A percentile compares a stretch with the other conserved stretches of the same genome.
Conservation (phyloP, 208 protist species). For the Phytomonas sp. region DNA sequence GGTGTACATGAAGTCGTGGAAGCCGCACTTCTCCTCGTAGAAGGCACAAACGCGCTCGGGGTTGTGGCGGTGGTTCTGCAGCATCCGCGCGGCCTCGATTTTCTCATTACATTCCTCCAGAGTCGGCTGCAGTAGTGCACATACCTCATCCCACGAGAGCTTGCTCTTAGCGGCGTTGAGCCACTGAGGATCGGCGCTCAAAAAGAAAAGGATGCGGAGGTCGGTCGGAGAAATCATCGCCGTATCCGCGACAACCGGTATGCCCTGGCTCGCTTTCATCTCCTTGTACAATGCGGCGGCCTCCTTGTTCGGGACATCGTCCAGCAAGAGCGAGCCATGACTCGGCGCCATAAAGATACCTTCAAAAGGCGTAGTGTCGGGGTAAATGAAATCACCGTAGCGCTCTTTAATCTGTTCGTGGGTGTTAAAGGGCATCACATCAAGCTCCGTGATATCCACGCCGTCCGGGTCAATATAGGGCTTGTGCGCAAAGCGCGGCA, state of each 20-base stretch:
- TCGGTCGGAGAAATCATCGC: constrained; percentile 48
- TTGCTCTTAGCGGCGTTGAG: constrained; percentile 21
- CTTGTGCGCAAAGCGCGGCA: constrained; percentile 84
- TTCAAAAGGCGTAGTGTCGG: constrained; percentile 48
- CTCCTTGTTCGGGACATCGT: constrained; percentile 47
- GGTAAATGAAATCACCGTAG: constrained; percentile 80
- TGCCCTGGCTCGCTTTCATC: constrained; percentile 37
- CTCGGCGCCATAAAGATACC: constrained; percentile 52
- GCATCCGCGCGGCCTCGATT: constrained; percentile 69
- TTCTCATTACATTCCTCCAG: constrained; percentile 55
- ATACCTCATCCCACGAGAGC: constrained; percentile 60
- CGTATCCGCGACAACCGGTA: constrained; percentile 24
- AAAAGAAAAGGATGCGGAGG: constrained; percentile 66
- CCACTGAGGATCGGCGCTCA: constrained; percentile 43
- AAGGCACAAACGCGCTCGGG: constrained; percentile 64
- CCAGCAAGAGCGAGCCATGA: constrained; percentile 64
- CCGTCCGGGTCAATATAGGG: constrained; percentile 85
- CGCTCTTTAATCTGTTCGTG: constrained; percentile 84
- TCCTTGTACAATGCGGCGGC: constrained; percentile 43
- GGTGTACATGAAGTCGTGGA: constrained; percentile 83
- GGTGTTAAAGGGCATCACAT: constrained; percentile 82
- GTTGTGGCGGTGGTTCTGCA: constrained; percentile 74
- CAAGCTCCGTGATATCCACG: constrained; percentile 82
- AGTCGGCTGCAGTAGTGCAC: constrained; percentile 29
- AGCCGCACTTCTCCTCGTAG: constrained; percentile 87